phyloP scores from a whole-genome alignment of 306 rosid species.

The Heteromeles arbutifolia region DNA sequence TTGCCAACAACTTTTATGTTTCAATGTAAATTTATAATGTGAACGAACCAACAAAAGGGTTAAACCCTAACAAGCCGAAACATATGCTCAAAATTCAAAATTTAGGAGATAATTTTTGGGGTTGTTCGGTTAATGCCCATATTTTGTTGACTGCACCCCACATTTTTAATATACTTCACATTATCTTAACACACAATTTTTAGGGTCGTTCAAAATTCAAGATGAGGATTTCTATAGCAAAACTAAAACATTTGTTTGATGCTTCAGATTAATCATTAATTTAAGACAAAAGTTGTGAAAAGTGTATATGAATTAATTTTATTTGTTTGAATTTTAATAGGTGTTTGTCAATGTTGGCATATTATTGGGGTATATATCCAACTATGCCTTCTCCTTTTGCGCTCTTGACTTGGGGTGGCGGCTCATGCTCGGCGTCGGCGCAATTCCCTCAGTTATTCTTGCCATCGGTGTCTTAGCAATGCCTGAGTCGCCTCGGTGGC shows the following conservation, averaged over 20 bases:
- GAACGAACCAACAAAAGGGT: no score
- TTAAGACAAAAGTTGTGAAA: background rate
- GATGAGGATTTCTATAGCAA: no score
- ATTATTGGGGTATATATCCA: conserved; percentile 45
- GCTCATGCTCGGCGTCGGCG: conserved; percentile 57
- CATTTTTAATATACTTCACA: no score
- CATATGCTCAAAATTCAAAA: no score
- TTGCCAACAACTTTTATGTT: no score
- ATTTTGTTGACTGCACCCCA: no score
- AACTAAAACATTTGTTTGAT: background rate
- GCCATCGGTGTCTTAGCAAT: conserved; percentile 37
- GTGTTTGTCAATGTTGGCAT: conserved; percentile 53
- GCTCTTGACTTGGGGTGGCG: conserved; percentile 43
- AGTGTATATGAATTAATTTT: background rate
- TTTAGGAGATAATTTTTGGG: no score
- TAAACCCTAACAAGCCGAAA: no score
- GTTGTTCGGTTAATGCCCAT: no score
- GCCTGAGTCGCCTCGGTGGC: conserved; percentile 77
- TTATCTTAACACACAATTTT: no score
- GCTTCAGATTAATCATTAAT: background rate
- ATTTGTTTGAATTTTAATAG: conserved; percentile 12
- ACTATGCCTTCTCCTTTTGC: conserved; percentile 47
- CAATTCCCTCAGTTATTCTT: conserved; percentile 36
- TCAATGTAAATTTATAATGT: no score
- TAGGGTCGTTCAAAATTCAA: no score